Base-by-base conservation (phyloP, 208 protist species). In the Leishmania turanica region DNA sequence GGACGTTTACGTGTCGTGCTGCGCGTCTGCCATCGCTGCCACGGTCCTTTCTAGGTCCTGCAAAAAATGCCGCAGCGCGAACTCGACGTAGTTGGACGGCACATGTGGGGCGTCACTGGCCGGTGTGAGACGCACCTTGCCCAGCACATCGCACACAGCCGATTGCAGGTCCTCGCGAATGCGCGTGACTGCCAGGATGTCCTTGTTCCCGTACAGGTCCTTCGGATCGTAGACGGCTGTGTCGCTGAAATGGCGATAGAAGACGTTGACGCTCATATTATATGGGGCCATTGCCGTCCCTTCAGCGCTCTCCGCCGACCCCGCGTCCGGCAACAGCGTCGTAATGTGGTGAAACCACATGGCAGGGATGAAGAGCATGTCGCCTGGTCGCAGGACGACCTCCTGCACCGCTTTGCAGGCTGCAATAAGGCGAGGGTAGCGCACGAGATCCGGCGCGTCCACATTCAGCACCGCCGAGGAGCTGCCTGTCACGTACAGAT, bases 261-360 rank as follows among this genome's bases (percentile, higher is more conserved):
- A 98, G 31, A 96, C 89, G 85, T 98, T 98, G 21, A 98, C 91
- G 80, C 93, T 96, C 31, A 98, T 80, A 45, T 86, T 95, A 87
- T 94, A 91, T 13, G 79, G 84, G 1, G 76, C 60, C 1, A 53
- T 11, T 0, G 34, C 24, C n/a, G 9, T 13, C 5, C 37, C 53
- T 2, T 5, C 66, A 17, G 42, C 64, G 7, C 53, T 53, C 15
- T 72, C 69, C 17, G 42, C 42, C 9, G 40, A 13, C 47, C 75
- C 78, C 15, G 56, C 58, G 8, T 79, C 81, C 27, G 75, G 80
- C 56, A 77, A 71, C 19, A 96, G 79, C 15, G 95, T 96, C 6
- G 92, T 96, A 80, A 97, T 92, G 82, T 96, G 92, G 80, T 99
- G 97, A 75, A 98, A 98, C 95, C 97, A 99, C 42, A 94, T 89